Percentiles rank a stretch among this genome's conserved stretches.
Evolutionary conservation across 768 basidiomycete species (phyloP).

Genomic region (Austroboletus festivus): DNA sequence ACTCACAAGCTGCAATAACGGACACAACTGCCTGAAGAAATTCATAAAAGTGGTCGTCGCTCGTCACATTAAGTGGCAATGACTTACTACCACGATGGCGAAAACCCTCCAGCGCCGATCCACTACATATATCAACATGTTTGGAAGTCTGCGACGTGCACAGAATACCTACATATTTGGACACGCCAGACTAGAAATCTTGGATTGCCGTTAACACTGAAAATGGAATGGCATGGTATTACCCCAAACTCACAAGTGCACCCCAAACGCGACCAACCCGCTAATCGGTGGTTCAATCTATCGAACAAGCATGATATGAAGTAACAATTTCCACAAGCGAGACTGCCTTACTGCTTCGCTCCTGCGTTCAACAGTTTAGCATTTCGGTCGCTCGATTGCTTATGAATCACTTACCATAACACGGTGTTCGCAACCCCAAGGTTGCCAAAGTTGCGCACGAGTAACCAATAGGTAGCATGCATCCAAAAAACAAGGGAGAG

Average conservation of each 20-base stretch:
- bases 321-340: not conserved
- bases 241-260: constrained; percentile 1
- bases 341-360: not conserved
- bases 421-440: not conserved
- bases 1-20: not conserved
- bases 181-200: constrained; percentile 6
- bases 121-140: constrained; percentile 3
- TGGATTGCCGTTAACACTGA: no score
- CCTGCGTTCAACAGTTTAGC: not conserved
- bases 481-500: not conserved
- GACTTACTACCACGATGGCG: not conserved
- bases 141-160: no score
- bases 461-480: not conserved
- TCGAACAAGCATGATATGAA: not conserved
- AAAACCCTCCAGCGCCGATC: not conserved
- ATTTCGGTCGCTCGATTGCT: no score
- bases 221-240: no score
- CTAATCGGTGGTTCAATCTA: not conserved
- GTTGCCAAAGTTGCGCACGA: not conserved
- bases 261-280: not conserved
- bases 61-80: not conserved
- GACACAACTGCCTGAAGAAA: not conserved
- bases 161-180: not conserved
- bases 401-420: not conserved
- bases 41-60: not conserved